phyloP scores from a whole-genome alignment of 371 early-diverging fungal genomes.

The Nosema muscidifuracis region DNA sequence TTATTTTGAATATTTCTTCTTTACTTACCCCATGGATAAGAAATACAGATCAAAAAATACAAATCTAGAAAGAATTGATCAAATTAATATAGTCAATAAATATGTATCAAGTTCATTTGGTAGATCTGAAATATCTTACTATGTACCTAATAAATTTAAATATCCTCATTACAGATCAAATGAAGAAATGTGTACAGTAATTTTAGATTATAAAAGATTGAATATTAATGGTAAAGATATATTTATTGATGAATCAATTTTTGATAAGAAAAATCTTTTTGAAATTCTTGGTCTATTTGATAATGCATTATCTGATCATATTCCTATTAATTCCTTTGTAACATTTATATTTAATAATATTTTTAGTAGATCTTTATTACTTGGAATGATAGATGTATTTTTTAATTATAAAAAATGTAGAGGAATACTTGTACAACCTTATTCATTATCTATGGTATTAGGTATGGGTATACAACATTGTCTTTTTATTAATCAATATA shows the following conservation, averaged over 20 bases:
- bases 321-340: conserved; percentile 34
- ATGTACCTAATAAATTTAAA: too few species aligned
- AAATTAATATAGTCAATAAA: conserved; percentile 61
- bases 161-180: too few species aligned
- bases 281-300: conserved; percentile 2
- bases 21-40: conserved; percentile 13
- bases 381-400: conserved; percentile 54
- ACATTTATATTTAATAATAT: conserved; percentile 53
- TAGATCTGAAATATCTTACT: conserved; percentile 59
- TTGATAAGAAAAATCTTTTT: conserved; percentile 27
- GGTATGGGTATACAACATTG: conserved; percentile 27
- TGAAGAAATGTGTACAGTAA: too few species aligned
- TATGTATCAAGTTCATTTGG: conserved; percentile 61
- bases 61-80: conserved; percentile 14
- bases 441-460: conserved; percentile 37
- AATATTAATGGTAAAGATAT: conserved; percentile 43
- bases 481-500: conserved; percentile 39
- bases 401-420: conserved; percentile 43
- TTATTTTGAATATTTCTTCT: not conserved
- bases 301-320: not conserved
- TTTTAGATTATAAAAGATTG: too few species aligned
- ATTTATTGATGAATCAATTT: not conserved
- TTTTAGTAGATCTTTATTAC: conserved; percentile 48
- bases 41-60: conserved; percentile 32
- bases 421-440: conserved; percentile 56